phyloP scores from a whole-genome alignment of 225 moss, liverwort and hornwort genomes.

The Straminergon stramineum region DNA sequence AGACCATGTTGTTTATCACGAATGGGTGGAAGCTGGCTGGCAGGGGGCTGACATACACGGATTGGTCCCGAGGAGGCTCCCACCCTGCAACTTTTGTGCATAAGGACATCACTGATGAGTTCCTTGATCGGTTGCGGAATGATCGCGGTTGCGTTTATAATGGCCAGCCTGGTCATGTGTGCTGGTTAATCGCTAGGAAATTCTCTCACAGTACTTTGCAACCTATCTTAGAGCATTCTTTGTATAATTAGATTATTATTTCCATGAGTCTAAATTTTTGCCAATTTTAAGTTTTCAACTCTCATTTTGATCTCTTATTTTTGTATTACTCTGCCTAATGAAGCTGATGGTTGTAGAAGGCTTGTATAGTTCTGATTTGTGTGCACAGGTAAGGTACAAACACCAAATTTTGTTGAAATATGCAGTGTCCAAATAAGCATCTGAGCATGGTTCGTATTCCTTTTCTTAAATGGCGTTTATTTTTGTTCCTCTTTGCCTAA shows the following conservation, averaged over 20 bases:
- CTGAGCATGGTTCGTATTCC: too few relatives aligned
- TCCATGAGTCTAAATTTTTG: neutral
- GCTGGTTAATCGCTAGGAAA: slow-evolving; percentile 47
- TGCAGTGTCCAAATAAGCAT: too few relatives aligned
- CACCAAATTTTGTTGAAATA: too few relatives aligned
- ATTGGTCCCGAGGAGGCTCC: slow-evolving; percentile 49
- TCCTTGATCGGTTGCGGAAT: slow-evolving; percentile 32
- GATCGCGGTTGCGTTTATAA: slow-evolving; percentile 32
- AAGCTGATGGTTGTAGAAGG: neutral
- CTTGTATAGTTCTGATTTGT: neutral
- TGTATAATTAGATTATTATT: slow-evolving; percentile 11
- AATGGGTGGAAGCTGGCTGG: slow-evolving; percentile 12
- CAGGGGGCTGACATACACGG: slow-evolving; percentile 39
- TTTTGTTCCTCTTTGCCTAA: neutral
- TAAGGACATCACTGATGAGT: slow-evolving; percentile 35
- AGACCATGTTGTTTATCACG: slow-evolving; percentile 50
- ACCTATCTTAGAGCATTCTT: slow-evolving; percentile 32
- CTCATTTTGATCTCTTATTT: neutral
- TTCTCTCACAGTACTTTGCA: slow-evolving; percentile 23
- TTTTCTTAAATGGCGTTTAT: too few relatives aligned
- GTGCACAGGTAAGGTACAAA: neutral
- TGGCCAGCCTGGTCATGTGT: slow-evolving; percentile 33
- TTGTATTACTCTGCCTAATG: neutral
- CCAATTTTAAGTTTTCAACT: neutral
- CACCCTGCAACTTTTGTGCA: slow-evolving; percentile 38